A percentile compares a stretch with the other conserved stretches of the same genome.
These are phyloP conservation scores for Suillus decipiens DNA, from an alignment of 768 basidiomycete genomes.

Conservation along the genomic window DNA sequence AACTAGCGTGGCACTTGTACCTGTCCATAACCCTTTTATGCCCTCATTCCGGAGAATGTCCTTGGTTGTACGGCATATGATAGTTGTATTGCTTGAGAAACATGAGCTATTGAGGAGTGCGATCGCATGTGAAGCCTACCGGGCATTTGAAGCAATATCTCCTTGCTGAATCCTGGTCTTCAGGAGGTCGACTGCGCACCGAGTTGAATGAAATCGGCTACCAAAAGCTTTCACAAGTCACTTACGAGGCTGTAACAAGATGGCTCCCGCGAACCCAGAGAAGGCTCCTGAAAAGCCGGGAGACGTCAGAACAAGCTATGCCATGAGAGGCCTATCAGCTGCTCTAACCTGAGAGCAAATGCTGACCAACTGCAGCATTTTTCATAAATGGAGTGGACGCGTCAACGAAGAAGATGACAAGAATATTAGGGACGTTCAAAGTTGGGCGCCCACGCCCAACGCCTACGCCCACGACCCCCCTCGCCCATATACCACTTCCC, in stretches of 20 bases:
- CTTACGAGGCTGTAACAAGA: slow-evolving; percentile 78
- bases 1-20: slow-evolving; percentile 77
- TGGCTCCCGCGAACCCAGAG: slow-evolving; percentile 75
- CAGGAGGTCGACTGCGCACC: slow-evolving; percentile 71
- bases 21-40: slow-evolving; percentile 79
- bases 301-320: not conserved
- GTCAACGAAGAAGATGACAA: not conserved
- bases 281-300: slow-evolving; percentile 54
- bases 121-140: slow-evolving; percentile 33
- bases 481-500: no score
- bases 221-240: not conserved
- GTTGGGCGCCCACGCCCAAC: no score
- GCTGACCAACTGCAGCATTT: slow-evolving; percentile 27
- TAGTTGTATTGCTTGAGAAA: slow-evolving; percentile 33
- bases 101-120: not conserved
- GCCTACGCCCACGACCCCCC: no score
- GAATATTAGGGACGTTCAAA: no score
- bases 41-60: slow-evolving; percentile 68
- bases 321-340: not conserved
- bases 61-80: slow-evolving; percentile 52
- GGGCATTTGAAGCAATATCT: slow-evolving; percentile 45
- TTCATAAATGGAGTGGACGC: slow-evolving; percentile 21
- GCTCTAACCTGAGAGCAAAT: slow-evolving; percentile 29
- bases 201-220: not conserved
- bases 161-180: slow-evolving; percentile 93